phyloP scores from a whole-genome alignment of 2,329 filamentous ascomycete species.

The Pyrenophora seminiperda region DNA sequence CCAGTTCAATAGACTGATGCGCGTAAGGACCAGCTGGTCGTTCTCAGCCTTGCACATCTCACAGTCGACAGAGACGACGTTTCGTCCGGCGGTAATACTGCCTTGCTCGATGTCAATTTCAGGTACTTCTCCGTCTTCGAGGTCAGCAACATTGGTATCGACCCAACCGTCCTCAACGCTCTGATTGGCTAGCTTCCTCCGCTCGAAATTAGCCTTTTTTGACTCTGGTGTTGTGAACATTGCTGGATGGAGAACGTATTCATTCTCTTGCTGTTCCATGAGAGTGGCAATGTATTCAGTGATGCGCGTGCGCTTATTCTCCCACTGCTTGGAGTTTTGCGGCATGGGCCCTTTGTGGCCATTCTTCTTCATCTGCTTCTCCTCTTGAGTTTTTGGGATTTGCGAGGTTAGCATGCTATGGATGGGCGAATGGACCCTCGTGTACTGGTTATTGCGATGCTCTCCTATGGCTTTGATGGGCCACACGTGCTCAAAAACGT shows the following conservation, averaged over 20 bases:
- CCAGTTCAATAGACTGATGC: conserved; percentile 88
- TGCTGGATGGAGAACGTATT: conserved; percentile 83
- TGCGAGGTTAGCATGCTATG: conserved; percentile 81
- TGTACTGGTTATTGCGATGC: conserved; percentile 65
- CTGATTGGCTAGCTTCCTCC: conserved; percentile 58
- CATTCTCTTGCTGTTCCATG: conserved; percentile 79
- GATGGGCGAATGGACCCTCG: conserved; percentile 82
- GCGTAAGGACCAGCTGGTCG: conserved; percentile 79
- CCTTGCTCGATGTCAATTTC: conserved; percentile 76
- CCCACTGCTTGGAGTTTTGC: conserved; percentile 68
- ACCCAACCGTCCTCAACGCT: conserved; percentile 74
- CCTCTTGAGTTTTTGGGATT: conserved; percentile 70
- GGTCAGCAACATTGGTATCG: conserved; percentile 70
- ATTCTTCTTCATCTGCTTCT: conserved; percentile 61
- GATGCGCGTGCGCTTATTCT: conserved; percentile 78
- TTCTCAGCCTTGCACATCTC: conserved; percentile 95
- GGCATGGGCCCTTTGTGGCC: conserved; percentile 59
- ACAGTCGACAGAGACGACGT: conserved; percentile 84
- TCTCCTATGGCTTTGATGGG: conserved; percentile 87
- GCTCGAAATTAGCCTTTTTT: conserved; percentile 58
- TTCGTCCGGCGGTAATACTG: conserved; percentile 80
- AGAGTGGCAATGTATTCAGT: conserved; percentile 75
- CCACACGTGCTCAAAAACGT: conserved; percentile 88
- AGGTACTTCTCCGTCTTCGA: conserved; percentile 70
- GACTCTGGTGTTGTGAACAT: conserved; percentile 65